A percentile compares a stretch with the other conserved stretches of the same genome.
phyloP scores from a whole-genome alignment of 2,329 filamentous ascomycete genomes.

The Didymella exigua region DNA sequence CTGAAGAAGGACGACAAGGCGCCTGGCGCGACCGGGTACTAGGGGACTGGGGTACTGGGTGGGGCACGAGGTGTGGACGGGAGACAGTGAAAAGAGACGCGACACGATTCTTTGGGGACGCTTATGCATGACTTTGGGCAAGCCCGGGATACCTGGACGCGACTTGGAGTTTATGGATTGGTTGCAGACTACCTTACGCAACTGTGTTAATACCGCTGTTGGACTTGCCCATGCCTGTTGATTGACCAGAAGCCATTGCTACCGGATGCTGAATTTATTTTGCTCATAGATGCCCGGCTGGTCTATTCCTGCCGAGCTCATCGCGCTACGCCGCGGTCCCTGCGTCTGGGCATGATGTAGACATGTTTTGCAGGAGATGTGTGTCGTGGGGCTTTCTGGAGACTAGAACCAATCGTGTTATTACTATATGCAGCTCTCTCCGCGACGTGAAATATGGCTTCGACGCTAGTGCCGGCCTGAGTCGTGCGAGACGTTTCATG shows the following conservation, averaged over 20 bases:
- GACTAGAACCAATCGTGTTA: too few species aligned
- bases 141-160: constrained; percentile 17
- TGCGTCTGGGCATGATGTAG: too few species aligned
- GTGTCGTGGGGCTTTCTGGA: too few species aligned
- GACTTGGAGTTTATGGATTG: constrained; percentile 32
- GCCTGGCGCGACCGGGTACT: constrained; percentile 61
- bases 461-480: constrained; percentile 10
- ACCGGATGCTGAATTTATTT: too few species aligned
- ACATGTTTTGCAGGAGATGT: too few species aligned
- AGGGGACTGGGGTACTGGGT: too few species aligned
- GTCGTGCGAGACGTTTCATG: constrained; percentile 11
- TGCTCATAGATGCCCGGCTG: too few species aligned
- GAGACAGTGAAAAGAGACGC: constrained; percentile 1
- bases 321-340: too few species aligned
- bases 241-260: too few species aligned
- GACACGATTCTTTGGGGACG: constrained; percentile 17
- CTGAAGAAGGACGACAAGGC: constrained; percentile 92
- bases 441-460: too few species aligned
- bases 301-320: too few species aligned
- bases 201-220: constrained; percentile 29
- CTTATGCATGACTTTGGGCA: constrained; percentile 22
- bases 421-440: too few species aligned
- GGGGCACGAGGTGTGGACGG: constrained; percentile 41
- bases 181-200: constrained; percentile 27
- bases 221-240: neutral